Conservation (phyloP, 73 alveolate species). For the Paramecium caudatum region DNA sequence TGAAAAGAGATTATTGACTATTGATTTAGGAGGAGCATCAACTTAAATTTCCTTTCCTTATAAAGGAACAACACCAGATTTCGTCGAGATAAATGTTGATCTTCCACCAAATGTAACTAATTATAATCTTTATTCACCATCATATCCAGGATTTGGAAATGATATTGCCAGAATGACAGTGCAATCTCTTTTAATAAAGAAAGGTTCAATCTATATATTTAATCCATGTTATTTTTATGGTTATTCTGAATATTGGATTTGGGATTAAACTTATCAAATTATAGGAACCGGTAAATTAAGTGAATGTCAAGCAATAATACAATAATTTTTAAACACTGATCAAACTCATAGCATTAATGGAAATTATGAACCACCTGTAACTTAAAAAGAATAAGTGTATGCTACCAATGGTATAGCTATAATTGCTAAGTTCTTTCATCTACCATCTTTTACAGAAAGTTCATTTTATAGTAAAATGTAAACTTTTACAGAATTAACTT, state of each 20-base stretch:
- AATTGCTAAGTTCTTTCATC: conserved; percentile 46
- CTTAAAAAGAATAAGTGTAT: conserved; percentile 17
- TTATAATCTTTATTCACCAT: conserved; percentile 46
- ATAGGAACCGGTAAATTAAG: conserved; percentile 34
- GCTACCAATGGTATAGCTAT: conserved; percentile 67
- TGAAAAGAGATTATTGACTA: background rate
- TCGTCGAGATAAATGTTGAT: background rate
- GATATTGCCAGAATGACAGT: conserved; percentile 50
- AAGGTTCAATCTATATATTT: background rate
- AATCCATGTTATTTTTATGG: conserved; percentile 67
- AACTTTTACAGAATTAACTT: background rate
- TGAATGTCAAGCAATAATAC: background rate
- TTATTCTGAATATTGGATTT: background rate
- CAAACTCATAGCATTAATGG: conserved; percentile 10
- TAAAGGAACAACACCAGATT: background rate
- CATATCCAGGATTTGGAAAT: conserved; percentile 75
- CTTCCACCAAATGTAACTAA: conserved; percentile 62
- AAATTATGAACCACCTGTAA: conserved; percentile 29
- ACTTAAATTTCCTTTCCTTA: conserved; percentile 71
- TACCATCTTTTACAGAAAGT: background rate
- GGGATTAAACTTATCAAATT: background rate
- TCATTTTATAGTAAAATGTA: background rate
- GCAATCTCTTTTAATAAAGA: background rate
- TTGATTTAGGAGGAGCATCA: conserved; percentile 76
- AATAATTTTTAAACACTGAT: conserved; percentile 1